Evolutionary conservation across 441 rosid species (phyloP).

Genomic region (Aquilaria agallochum): DNA sequence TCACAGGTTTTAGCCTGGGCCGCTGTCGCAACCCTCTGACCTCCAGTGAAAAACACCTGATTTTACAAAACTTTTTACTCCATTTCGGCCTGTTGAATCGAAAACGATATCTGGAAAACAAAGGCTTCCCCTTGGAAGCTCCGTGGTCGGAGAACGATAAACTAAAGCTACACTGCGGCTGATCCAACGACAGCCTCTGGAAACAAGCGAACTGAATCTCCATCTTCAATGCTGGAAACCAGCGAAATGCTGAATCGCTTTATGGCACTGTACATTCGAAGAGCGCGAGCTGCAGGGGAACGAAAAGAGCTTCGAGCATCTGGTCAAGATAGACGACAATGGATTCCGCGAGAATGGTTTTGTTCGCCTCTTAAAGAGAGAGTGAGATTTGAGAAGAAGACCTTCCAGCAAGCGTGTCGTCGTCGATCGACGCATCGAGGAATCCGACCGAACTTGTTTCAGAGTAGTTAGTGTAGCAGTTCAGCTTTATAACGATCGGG

Average conservation of each 20-base stretch:
- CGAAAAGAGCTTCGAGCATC: slow-evolving; percentile 3
- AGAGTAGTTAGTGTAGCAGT: slow-evolving; percentile 19
- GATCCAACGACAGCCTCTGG: slow-evolving; percentile 39
- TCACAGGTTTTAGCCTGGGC: slow-evolving; percentile 46
- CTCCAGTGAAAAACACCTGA: slow-evolving; percentile 46
- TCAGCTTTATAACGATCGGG: slow-evolving; percentile 5
- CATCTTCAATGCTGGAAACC: slow-evolving; percentile 29
- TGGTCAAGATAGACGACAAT: slow-evolving; percentile 8
- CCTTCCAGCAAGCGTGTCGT: neutral
- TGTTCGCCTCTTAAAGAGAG: slow-evolving; percentile 11
- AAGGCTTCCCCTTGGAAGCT: slow-evolving; percentile 16
- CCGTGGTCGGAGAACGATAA: slow-evolving; percentile 23
- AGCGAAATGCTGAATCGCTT: neutral
- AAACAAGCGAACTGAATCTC: slow-evolving; percentile 54
- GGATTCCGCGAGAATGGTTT: neutral
- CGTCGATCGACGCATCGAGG: slow-evolving; percentile 21
- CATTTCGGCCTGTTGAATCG: slow-evolving; percentile 36
- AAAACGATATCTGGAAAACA: slow-evolving; percentile 38
- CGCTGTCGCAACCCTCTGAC: slow-evolving; percentile 47
- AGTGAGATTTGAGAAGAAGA: neutral
- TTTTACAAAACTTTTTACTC: slow-evolving; percentile 32
- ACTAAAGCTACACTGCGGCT: slow-evolving; percentile 25
- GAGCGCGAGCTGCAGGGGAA: neutral
- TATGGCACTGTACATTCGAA: slow-evolving; percentile 14
- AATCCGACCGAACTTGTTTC: slow-evolving; percentile 29